These are phyloP conservation scores for Hypoxylon sp. DNA, from an alignment of 2,329 filamentous ascomycete species.

Conservation along the genomic window DNA sequence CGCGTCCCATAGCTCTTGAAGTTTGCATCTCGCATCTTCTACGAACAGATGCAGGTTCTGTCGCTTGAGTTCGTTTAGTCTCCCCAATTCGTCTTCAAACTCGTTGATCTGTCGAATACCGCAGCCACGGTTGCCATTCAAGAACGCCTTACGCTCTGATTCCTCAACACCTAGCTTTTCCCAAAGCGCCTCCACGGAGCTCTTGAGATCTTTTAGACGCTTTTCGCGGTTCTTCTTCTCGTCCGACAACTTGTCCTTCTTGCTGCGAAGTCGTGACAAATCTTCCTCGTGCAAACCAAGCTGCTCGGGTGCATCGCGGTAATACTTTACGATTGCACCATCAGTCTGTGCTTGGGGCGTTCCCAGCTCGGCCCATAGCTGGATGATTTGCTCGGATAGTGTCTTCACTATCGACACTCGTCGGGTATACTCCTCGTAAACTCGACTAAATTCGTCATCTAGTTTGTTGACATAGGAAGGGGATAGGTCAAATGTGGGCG, in stretches of 20 bases:
- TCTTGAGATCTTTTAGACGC: slow-evolving; percentile 78
- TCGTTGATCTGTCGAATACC: slow-evolving; percentile 94
- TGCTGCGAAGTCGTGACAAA: slow-evolving; percentile 75
- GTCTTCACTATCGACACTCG: slow-evolving; percentile 81
- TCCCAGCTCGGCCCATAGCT: slow-evolving; percentile 94
- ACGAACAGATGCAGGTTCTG: slow-evolving; percentile 97
- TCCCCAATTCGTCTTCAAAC: slow-evolving; percentile 88
- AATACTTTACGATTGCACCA: slow-evolving; percentile 84
- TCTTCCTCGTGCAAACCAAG: slow-evolving; percentile 92
- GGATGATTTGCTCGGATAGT: slow-evolving; percentile 86
- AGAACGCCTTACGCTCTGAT: slow-evolving; percentile 83
- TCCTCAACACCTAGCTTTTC: slow-evolving; percentile 87
- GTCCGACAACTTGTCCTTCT: slow-evolving; percentile 84
- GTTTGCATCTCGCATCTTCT: slow-evolving; percentile 88
- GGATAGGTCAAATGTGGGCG: slow-evolving; percentile 92
- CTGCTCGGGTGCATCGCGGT: slow-evolving; percentile 91
- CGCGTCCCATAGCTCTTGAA: slow-evolving; percentile 95
- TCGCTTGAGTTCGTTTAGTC: slow-evolving; percentile 91
- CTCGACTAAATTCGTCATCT: slow-evolving; percentile 90
- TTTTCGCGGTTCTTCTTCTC: slow-evolving; percentile 90
- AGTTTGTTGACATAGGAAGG: slow-evolving; percentile 86
- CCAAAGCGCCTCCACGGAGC: slow-evolving; percentile 88
- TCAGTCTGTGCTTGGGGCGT: slow-evolving; percentile 95
- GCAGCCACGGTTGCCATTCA: slow-evolving; percentile 89
- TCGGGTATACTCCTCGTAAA: slow-evolving; percentile 95